Evolutionary conservation across 306 rosid species (phyloP).

Genomic region (Comarum palustre): DNA sequence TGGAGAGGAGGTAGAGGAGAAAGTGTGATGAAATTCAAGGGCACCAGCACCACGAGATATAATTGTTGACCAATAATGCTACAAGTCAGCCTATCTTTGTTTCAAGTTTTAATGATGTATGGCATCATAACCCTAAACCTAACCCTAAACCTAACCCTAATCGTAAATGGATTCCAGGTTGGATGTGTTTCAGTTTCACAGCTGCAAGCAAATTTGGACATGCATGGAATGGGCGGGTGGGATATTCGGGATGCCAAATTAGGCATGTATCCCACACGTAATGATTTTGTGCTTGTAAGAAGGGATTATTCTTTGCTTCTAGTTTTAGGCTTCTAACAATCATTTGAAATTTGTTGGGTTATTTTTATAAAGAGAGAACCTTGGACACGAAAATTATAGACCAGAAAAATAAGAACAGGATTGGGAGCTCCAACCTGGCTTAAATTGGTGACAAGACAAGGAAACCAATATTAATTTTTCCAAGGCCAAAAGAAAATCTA

Average conservation of each 20-base stretch:
- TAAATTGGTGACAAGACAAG: background rate
- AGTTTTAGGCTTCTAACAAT: background rate
- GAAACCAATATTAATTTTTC: background rate
- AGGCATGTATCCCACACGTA: background rate
- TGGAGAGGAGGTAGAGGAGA: background rate
- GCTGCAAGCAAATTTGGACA: background rate
- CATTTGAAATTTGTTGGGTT: background rate
- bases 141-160: background rate
- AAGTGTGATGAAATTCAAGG: background rate
- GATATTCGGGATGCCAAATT: slow-evolving; percentile 20
- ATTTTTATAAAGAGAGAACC: background rate
- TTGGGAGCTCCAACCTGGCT: background rate
- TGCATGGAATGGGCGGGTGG: background rate
- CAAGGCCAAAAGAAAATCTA: background rate
- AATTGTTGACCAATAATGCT: background rate
- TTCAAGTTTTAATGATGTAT: background rate
- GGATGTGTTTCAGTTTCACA: background rate
- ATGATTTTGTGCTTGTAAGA: slow-evolving; percentile 1
- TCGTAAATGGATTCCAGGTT: background rate
- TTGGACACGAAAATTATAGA: background rate
- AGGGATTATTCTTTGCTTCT: slow-evolving; percentile 2
- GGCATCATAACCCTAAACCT: background rate
- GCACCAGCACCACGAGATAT: slow-evolving; percentile 5
- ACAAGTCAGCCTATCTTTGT: background rate
- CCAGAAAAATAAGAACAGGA: background rate